Conservation (phyloP, 2,329 filamentous ascomycete species). For the Microcyclospora pomicola region DNA sequence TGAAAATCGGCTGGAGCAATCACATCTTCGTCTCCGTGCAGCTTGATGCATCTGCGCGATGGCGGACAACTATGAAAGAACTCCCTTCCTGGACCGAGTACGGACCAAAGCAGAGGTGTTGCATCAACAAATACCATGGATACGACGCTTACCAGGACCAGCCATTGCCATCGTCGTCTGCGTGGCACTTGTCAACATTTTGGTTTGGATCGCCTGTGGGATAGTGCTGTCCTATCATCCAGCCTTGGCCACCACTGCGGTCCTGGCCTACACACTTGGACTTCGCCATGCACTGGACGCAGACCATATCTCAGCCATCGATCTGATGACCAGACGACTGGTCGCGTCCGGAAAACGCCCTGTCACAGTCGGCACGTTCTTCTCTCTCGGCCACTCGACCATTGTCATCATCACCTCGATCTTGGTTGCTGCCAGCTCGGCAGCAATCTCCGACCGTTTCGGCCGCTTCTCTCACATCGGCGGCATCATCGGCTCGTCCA, state of each 20-base stretch:
- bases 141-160: slow-evolving; percentile 42
- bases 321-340: slow-evolving; percentile 82
- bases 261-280: slow-evolving; percentile 77
- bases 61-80: neutral
- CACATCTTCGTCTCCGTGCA: no score
- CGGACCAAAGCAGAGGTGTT: slow-evolving; percentile 20
- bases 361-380: slow-evolving; percentile 87
- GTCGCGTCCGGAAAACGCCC: slow-evolving; percentile 74
- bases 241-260: slow-evolving; percentile 60
- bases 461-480: slow-evolving; percentile 67
- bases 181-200: slow-evolving; percentile 39
- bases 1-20: no score
- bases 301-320: slow-evolving; percentile 87
- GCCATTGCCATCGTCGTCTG: slow-evolving; percentile 44
- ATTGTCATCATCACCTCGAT: slow-evolving; percentile 84
- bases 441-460: slow-evolving; percentile 68
- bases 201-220: slow-evolving; percentile 45
- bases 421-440: slow-evolving; percentile 80
- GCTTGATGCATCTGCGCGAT: no score
- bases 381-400: slow-evolving; percentile 86
- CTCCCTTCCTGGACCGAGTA: slow-evolving; percentile 7
- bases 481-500: slow-evolving; percentile 76
- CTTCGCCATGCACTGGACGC: slow-evolving; percentile 92
- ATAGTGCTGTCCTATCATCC: slow-evolving; percentile 36
- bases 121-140: slow-evolving; percentile 39